Conservation (phyloP, 176 grass and related monocot species). For the Eragrostis curvula region DNA sequence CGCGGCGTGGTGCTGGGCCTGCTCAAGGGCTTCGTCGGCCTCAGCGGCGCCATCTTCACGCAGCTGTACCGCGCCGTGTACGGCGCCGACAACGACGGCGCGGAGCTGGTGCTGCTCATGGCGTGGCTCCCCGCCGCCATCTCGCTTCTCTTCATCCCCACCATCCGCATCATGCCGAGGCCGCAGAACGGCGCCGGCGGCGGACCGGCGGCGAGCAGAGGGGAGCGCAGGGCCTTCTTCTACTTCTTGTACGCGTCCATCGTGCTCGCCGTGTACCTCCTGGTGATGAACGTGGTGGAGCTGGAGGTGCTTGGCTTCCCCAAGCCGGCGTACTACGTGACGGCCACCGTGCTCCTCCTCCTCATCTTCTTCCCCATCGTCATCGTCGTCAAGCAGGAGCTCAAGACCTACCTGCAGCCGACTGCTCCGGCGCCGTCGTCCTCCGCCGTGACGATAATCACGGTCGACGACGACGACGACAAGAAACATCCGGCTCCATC, state of each 20-base stretch:
- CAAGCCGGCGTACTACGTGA: constrained; percentile 49
- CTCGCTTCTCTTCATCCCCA: constrained; percentile 67
- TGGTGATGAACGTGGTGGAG: constrained; percentile 66
- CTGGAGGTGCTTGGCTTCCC: constrained; percentile 57
- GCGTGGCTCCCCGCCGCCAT: constrained; percentile 82
- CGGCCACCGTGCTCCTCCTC: constrained; percentile 56
- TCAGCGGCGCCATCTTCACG: constrained; percentile 90
- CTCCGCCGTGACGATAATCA: neutral
- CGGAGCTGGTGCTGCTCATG: constrained; percentile 69
- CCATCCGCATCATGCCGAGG: constrained; percentile 64
- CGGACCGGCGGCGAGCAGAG: neutral
- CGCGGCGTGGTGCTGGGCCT: constrained; percentile 73
- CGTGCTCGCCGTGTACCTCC: constrained; percentile 67
- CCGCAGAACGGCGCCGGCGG: neutral
- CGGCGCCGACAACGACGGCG: constrained; percentile 49
- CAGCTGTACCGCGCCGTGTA: constrained; percentile 82
- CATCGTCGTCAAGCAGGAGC: constrained; percentile 67
- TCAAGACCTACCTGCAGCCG: constrained; percentile 29
- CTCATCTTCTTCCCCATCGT: constrained; percentile 72
- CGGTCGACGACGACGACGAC: neutral
- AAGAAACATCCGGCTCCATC: neutral
- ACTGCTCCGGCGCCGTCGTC: neutral
- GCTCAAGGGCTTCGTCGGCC: constrained; percentile 78
- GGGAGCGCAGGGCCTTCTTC: constrained; percentile 68
- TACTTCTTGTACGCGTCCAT: constrained; percentile 72